Base-by-base conservation (phyloP, 768 basidiomycete species). In the Rhodosporidiobolus odoratus region DNA sequence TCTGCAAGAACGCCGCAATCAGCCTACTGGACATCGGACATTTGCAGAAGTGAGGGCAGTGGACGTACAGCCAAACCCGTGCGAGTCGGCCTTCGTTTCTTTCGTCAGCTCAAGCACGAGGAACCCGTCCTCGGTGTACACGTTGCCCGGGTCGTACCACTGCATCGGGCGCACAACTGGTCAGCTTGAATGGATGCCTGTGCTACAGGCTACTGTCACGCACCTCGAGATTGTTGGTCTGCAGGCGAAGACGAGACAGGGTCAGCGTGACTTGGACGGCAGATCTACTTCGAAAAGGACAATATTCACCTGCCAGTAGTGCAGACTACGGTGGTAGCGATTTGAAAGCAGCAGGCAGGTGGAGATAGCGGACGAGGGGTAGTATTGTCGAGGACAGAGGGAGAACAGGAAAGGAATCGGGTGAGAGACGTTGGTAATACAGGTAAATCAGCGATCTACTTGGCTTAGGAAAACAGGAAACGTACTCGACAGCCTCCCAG, bases 31-130 rank as follows among this genome's bases (percentile, higher is more conserved):
- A 27, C 43, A 45, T 45, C 23, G 13, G 12, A 23, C 43, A 45
- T 45, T 45, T 13, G 52, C 4, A 53, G 30, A 61, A 15, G 30
- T 41, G 15, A 53, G 50, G 30, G 8, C 25, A 21, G 17, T 17
- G 23, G 3, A 41, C 58, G 17, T 37, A 68, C 67, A 97, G 78
- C 93, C 90, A 65, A 97, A 83, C 75, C 91, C 85, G 77, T 96
- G 88, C 1, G 64, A 66, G 37, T 37, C 30, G 21, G 41, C 60
- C 27, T 66, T 58, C 3, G 48, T 45, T 62, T 62, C 62, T 45
- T 66, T 69, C 5, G 56, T 65, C 15, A 68, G 35, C n/a, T 61
- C 58, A 52, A 68, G 52, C 0, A 35, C 69, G 61, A 81, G 75
- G 15, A 62, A 62, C 9, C 81, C 81, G 38, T 76, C 75, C 52